A percentile compares a stretch with the other conserved stretches of the same genome.
Conservation (phyloP, 2,329 filamentous ascomycete species). For the Cladosporium sp. region DNA sequence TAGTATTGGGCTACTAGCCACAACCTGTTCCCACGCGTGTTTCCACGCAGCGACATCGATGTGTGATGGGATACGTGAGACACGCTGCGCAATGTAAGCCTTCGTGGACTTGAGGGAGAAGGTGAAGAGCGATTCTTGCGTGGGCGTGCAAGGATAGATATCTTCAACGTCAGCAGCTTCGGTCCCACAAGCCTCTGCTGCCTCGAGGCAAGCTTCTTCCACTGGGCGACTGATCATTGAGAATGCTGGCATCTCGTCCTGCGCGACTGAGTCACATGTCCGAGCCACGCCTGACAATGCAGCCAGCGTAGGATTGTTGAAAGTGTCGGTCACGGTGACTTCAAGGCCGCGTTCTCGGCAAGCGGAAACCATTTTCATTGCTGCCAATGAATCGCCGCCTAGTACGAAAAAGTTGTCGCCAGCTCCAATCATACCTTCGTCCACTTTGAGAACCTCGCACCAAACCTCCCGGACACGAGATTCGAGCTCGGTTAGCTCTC, state of each 20-base stretch:
- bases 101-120: slow-evolving; percentile 12
- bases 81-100: slow-evolving; percentile 9
- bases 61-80: slow-evolving; percentile 13
- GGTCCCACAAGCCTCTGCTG: slow-evolving; percentile 1
- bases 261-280: slow-evolving; percentile 6
- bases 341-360: slow-evolving; percentile 35
- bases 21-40: slow-evolving; percentile 35
- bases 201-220: neutral
- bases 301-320: slow-evolving; percentile 28
- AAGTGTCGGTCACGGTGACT: slow-evolving; percentile 43
- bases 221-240: slow-evolving; percentile 7
- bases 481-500: slow-evolving; percentile 4
- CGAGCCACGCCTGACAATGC: slow-evolving; percentile 6
- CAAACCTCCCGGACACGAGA: neutral
- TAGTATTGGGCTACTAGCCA: slow-evolving; percentile 33
- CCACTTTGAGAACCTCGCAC: slow-evolving; percentile 2
- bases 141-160: slow-evolving; percentile 40
- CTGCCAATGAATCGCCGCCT: slow-evolving; percentile 58
- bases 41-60: slow-evolving; percentile 32
- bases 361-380: slow-evolving; percentile 56
- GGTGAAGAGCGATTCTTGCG: slow-evolving; percentile 40
- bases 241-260: neutral
- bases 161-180: slow-evolving; percentile 31
- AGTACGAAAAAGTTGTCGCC: slow-evolving; percentile 59
- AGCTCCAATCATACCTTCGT: neutral